Evolutionary conservation across 2,329 filamentous ascomycete species (phyloP), one percentile per base, ranked within the genome.

Genomic region (Chrysoporthe austroafricana): DNA sequence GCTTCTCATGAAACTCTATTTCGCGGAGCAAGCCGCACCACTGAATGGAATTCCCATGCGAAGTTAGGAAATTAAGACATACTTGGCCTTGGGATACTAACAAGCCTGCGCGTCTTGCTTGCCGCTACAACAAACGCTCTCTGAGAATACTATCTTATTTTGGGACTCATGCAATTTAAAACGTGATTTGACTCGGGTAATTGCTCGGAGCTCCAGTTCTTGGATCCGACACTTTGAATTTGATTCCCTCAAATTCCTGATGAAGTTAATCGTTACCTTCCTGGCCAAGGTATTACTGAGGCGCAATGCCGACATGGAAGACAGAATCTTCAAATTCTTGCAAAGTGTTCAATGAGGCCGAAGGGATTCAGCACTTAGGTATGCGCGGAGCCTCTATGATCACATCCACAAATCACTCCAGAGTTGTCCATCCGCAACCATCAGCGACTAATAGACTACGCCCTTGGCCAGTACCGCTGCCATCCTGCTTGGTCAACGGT

Each of bases 161-260:
- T 42, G 50, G 46, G 50, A 43, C 21, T 56, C 50, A n/a, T 18
- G 42, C 48, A 44, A 32, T 34, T 46, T 52, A 48, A 50, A 62
- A 66, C 42, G 13, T 16, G 21, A 16, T 26, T 54, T 56, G 39
- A 54, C 21, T 62, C 57, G 39, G 64, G 42, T 62, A 39, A 11
- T 62, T 39, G 7, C 39, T 46, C 26, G 42, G 14, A 59, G 14
- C 36, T 44, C 44, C 39, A 56, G 3, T 4, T 56, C 39, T 57
- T 56, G 21, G 26, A 61, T 16, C 46, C 58, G 39, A 36, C 8
- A 44, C 3, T 34, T 39, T 44, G 46, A 39, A 13, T 26, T 54
- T 26, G 26, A 26, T 26, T 26, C 26, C 26, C 26, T 26, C 26
- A 26, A 26, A 26, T 26, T 26, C 26, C 26, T 26, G 26, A 26